Evolutionary conservation across 2,329 filamentous ascomycete species (phyloP).

Genomic region (Xylariaceae sp.): DNA sequence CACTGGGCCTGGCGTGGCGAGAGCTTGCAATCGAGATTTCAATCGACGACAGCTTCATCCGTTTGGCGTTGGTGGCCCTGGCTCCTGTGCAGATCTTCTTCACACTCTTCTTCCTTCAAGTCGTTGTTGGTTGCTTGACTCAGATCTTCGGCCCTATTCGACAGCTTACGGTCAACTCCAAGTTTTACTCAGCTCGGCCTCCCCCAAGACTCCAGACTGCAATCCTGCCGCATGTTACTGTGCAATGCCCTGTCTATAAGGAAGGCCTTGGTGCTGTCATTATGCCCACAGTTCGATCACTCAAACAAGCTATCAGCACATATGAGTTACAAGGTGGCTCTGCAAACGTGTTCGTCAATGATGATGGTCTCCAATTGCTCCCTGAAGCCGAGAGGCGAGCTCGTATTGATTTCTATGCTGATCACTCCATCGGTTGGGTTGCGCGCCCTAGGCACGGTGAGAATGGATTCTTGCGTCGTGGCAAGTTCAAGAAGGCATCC

Average conservation of each 20-base stretch:
- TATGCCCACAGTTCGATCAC: constrained; percentile 69
- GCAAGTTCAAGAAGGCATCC: constrained; percentile 70
- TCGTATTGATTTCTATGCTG: constrained; percentile 64
- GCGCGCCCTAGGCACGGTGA: constrained; percentile 62
- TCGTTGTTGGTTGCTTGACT: constrained; percentile 70
- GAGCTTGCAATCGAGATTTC: constrained; percentile 65
- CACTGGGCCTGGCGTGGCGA: constrained; percentile 66
- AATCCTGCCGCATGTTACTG: constrained; percentile 68
- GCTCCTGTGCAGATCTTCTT: constrained; percentile 75
- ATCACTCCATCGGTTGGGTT: constrained; percentile 67
- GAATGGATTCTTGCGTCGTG: constrained; percentile 52
- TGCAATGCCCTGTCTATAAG: constrained; percentile 87
- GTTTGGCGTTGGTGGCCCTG: constrained; percentile 61
- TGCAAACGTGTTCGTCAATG: constrained; percentile 73
- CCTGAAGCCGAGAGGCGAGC: constrained; percentile 57
- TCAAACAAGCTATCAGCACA: constrained; percentile 73
- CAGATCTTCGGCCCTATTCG: constrained; percentile 73
- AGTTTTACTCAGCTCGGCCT: constrained; percentile 73
- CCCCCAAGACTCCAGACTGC: constrained; percentile 56
- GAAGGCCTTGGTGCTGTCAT: constrained; percentile 75
- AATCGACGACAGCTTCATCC: constrained; percentile 59
- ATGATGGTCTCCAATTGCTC: constrained; percentile 69
- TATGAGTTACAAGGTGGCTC: constrained; percentile 76
- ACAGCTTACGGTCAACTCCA: constrained; percentile 71
- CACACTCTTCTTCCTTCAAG: constrained; percentile 76